Conservation (phyloP, 257 asterid genomes). For the Leptodermis oblonga region DNA sequence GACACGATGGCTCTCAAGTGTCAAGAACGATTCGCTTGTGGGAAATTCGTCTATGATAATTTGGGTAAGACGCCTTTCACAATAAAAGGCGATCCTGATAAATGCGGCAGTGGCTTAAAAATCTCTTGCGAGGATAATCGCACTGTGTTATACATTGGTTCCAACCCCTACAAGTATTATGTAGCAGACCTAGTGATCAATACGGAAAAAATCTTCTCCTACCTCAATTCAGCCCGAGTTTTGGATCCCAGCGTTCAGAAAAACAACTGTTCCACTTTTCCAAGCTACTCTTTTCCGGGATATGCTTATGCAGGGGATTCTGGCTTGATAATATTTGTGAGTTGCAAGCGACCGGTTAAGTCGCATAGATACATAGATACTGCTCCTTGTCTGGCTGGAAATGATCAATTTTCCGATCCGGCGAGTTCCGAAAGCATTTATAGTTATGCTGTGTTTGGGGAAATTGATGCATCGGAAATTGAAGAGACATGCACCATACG, state of each 20-base stretch:
- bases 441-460: neutral
- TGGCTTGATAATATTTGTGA: neutral
- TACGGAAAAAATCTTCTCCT: neutral
- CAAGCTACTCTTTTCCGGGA: neutral
- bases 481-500: no score
- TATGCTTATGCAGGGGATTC: no score
- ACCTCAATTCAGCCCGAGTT: neutral
- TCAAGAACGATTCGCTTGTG: neutral
- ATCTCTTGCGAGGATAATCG: constrained; percentile 10
- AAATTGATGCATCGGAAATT: no score
- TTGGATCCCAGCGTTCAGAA: neutral
- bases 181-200: neutral
- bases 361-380: neutral
- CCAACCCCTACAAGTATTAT: neutral
- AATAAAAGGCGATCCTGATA: neutral
- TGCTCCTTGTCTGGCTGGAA: constrained; percentile 1
- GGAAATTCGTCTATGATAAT: neutral
- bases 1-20: no score
- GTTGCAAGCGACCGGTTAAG: neutral
- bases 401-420: neutral
- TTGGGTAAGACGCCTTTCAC: neutral
- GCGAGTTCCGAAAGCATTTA: neutral
- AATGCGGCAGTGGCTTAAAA: neutral
- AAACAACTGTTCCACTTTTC: constrained; percentile 7
- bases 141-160: neutral